These are phyloP conservation scores for Cystobasidiaceae sp. DNA, from an alignment of 1,284 basidiomycete genomes.

Conservation along the genomic window DNA sequence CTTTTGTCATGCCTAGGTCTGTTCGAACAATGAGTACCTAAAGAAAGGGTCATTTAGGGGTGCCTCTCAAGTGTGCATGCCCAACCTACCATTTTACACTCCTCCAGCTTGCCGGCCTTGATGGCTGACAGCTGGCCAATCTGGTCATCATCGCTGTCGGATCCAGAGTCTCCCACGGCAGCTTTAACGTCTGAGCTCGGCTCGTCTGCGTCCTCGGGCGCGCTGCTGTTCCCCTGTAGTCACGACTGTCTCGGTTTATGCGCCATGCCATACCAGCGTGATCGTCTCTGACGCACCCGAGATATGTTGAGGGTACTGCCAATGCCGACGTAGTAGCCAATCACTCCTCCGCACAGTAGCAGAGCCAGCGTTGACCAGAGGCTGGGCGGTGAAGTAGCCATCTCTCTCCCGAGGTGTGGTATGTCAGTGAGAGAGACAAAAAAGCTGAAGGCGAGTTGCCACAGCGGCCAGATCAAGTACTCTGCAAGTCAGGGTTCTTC, in stretches of 20 bases:
- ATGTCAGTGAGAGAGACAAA: neutral
- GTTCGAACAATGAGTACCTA: conserved; percentile 69
- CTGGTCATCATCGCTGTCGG: conserved; percentile 36
- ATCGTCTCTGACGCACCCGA: neutral
- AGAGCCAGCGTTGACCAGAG: conserved; percentile 15
- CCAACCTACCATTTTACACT: conserved; percentile 69
- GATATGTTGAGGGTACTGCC: conserved; percentile 26
- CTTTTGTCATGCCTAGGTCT: conserved; percentile 55
- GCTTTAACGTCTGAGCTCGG: neutral
- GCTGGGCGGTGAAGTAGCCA: conserved; percentile 3
- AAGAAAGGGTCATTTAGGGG: neutral
- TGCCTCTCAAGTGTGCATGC: neutral
- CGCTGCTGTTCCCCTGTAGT: neutral
- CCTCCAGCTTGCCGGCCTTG: conserved; percentile 61
- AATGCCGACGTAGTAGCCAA: conserved; percentile 30
- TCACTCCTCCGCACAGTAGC: conserved; percentile 18
- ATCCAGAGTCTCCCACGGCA: conserved; percentile 2
- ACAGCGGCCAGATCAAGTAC: too few species aligned
- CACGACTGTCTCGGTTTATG: neutral
- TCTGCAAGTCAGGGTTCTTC: too few species aligned
- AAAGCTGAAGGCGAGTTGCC: too few species aligned
- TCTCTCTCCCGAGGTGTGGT: neutral
- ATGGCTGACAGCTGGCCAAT: conserved; percentile 55
- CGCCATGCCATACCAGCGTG: too few species aligned
- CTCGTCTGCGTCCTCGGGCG: neutral